Conservation (phyloP, 2,329 filamentous ascomycete species). For the Neonectria ditissima region DNA sequence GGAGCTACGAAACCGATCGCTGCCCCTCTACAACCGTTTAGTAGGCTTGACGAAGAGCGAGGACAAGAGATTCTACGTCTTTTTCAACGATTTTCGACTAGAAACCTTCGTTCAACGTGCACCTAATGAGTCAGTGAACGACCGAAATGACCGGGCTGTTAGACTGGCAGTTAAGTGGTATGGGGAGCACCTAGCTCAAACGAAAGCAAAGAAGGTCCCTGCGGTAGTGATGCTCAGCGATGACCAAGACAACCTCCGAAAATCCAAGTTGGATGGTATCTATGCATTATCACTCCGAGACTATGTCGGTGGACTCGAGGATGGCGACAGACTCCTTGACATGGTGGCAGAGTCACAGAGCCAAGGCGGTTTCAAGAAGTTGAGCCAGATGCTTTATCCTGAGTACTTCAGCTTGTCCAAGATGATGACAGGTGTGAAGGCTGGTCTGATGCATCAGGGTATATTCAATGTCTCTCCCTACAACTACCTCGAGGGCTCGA, state of each 20-base stretch:
- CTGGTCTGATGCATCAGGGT: conserved; percentile 90
- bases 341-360: conserved; percentile 89
- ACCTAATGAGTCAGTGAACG: conserved; percentile 89
- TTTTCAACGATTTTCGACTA: conserved; percentile 97
- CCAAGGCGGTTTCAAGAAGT: conserved; percentile 71
- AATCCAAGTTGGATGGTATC: conserved; percentile 82
- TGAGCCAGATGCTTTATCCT: conserved; percentile 80
- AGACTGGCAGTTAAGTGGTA: conserved; percentile 92
- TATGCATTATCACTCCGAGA: conserved; percentile 75
- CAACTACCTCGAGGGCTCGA: conserved; percentile 95
- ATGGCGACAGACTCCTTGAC: conserved; percentile 87
- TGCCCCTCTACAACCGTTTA: conserved; percentile 94
- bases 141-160: conserved; percentile 94
- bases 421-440: conserved; percentile 93
- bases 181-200: conserved; percentile 78
- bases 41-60: conserved; percentile 93
- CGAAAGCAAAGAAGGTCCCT: conserved; percentile 72
- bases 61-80: conserved; percentile 97
- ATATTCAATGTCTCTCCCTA: conserved; percentile 97
- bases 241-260: conserved; percentile 86
- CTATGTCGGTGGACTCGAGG: conserved; percentile 86
- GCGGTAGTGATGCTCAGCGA: conserved; percentile 94
- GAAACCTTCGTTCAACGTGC: conserved; percentile 88
- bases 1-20: conserved; percentile 91
- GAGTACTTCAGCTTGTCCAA: conserved; percentile 91